A percentile compares a stretch with the other conserved stretches of the same genome.
Conservation (phyloP, 2,329 filamentous ascomycete species). For the Epichloe typhina region DNA sequence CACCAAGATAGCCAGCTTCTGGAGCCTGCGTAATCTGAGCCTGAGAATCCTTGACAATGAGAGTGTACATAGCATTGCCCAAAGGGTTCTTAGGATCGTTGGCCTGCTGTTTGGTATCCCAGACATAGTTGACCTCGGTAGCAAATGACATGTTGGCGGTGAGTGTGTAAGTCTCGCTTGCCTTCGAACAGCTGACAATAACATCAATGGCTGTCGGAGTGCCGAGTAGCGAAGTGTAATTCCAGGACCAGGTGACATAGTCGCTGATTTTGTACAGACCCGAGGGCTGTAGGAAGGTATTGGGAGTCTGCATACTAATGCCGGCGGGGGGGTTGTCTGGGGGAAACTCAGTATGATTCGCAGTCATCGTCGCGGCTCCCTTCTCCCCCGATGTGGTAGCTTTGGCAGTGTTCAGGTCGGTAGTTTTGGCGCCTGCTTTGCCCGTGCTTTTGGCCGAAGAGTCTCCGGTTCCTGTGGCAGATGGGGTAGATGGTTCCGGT, state of each 20-base stretch:
- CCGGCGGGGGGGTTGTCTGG: slow-evolving; percentile 33
- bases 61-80: slow-evolving; percentile 42
- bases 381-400: slow-evolving; percentile 11
- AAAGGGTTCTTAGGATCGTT: slow-evolving; percentile 33
- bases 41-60: slow-evolving; percentile 49
- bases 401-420: slow-evolving; percentile 28
- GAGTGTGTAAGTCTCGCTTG: slow-evolving; percentile 43
- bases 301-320: slow-evolving; percentile 40
- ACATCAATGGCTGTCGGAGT: slow-evolving; percentile 49
- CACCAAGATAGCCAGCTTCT: slow-evolving; percentile 41
- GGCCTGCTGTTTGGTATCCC: slow-evolving; percentile 43
- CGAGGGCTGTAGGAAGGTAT: slow-evolving; percentile 27
- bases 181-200: slow-evolving; percentile 40
- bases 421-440: slow-evolving; percentile 15
- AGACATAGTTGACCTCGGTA: slow-evolving; percentile 37
- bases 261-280: slow-evolving; percentile 49
- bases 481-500: neutral
- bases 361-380: slow-evolving; percentile 14
- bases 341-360: slow-evolving; percentile 27
- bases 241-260: slow-evolving; percentile 48
- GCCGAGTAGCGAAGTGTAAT: slow-evolving; percentile 47
- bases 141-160: slow-evolving; percentile 49
- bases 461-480: slow-evolving; percentile 7
- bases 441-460: neutral
- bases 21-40: slow-evolving; percentile 34